Conservation (phyloP, 139 green algal species). For the Ettlia oleoabundans region DNA sequence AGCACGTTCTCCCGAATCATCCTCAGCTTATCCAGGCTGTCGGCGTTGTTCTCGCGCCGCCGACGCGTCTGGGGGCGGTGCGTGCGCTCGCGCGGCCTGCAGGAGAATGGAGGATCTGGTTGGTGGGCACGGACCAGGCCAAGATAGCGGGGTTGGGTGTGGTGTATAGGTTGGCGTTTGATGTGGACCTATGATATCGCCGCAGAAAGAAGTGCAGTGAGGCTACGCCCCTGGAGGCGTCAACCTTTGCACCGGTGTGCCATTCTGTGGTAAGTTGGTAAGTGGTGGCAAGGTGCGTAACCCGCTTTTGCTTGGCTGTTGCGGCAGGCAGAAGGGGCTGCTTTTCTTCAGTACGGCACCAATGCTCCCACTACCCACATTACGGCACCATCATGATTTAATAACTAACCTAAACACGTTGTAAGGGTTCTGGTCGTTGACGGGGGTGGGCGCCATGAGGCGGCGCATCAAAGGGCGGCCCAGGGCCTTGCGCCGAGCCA, state of each 20-base stretch:
- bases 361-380: neutral
- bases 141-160: neutral
- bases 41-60: conserved; percentile 79
- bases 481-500: conserved; percentile 75
- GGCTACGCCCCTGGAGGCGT: no score
- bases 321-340: neutral
- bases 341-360: neutral
- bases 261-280: no score
- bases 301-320: neutral
- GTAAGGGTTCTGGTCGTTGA: conserved; percentile 91
- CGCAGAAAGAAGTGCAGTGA: no score
- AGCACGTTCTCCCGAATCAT: conserved; percentile 74
- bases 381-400: neutral
- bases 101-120: neutral
- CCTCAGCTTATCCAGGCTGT: conserved; percentile 85
- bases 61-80: conserved; percentile 91
- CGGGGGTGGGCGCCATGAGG: conserved; percentile 79
- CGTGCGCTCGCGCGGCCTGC: conserved; percentile 84
- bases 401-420: conserved; percentile 89
- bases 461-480: conserved; percentile 87
- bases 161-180: no score
- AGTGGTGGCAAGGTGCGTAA: no score
- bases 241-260: no score
- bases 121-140: neutral
- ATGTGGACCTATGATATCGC: no score